A percentile compares a stretch with the other conserved stretches of the same genome.
Conservation (phyloP, 805 yeast species). For the Scheffersomyces spartinae region DNA sequence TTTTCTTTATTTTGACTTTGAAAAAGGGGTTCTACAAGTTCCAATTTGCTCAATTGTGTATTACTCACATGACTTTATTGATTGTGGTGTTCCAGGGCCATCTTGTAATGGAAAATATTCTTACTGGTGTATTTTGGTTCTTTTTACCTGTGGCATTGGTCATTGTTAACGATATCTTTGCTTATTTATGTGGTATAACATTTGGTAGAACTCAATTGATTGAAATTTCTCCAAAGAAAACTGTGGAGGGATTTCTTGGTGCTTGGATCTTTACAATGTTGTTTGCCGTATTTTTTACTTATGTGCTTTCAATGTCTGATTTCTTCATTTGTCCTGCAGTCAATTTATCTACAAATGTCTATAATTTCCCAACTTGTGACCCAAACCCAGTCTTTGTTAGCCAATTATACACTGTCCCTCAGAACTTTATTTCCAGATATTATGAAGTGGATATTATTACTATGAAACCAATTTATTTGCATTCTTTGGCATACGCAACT, state of each 20-base stretch:
- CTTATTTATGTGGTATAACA: conserved; percentile 93
- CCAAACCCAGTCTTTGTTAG: conserved; percentile 84
- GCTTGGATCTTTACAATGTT: conserved; percentile 92
- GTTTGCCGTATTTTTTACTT: conserved; percentile 57
- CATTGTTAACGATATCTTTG: conserved; percentile 90
- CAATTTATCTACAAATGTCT: conserved; percentile 49
- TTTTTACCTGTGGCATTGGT: conserved; percentile 85
- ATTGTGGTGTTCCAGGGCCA: conserved; percentile 91
- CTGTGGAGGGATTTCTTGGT: conserved; percentile 94
- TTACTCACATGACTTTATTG: conserved; percentile 86
- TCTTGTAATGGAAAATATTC: conserved; percentile 77
- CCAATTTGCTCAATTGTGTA: conserved; percentile 89
- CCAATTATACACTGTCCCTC: conserved; percentile 68
- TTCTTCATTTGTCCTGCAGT: conserved; percentile 85
- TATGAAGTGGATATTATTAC: conserved; percentile 37
- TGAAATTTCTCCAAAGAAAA: conserved; percentile 91
- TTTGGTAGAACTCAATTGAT: conserved; percentile 90
- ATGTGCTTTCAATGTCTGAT: conserved; percentile 48
- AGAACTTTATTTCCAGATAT: conserved; percentile 43
- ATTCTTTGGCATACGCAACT: conserved; percentile 74
- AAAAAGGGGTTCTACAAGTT: conserved; percentile 82
- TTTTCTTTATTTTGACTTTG: conserved; percentile 79
- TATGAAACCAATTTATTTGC: conserved; percentile 83
- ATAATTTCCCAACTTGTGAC: conserved; percentile 59
- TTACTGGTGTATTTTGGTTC: conserved; percentile 91